Evolutionary conservation across 805 yeast species (phyloP).

Genomic region (Metschnikowia sp.): DNA sequence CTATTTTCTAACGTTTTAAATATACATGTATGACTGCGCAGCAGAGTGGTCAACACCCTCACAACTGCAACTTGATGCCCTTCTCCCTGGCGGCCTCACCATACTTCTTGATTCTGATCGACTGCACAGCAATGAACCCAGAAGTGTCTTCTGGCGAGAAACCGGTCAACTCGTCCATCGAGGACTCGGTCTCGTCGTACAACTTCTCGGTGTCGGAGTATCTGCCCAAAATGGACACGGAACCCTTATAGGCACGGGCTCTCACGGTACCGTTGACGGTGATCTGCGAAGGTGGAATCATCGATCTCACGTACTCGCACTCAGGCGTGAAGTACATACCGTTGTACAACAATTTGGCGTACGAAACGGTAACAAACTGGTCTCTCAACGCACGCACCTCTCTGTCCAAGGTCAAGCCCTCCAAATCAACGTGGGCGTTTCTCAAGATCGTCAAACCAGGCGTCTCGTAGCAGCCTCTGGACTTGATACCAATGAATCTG

Average conservation of each 20-base stretch:
- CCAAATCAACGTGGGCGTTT: constrained; percentile 91
- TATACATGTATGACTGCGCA: background rate
- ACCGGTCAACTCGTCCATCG: constrained; percentile 98
- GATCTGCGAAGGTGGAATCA: constrained; percentile 92
- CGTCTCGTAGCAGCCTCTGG: constrained; percentile 99
- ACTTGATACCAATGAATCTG: constrained; percentile 97
- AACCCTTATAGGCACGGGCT: constrained; percentile 90
- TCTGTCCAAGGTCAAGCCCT: constrained; percentile 95
- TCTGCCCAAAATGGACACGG: constrained; percentile 82
- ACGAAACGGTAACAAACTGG: constrained; percentile 88
- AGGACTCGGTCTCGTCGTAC: constrained; percentile 96
- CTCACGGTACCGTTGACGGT: constrained; percentile 97
- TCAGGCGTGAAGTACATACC: constrained; percentile 99
- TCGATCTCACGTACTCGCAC: constrained; percentile 89
- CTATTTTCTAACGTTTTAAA: background rate
- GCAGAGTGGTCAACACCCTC: constrained; percentile 14
- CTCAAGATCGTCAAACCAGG: constrained; percentile 96
- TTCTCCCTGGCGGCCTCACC: constrained; percentile 92
- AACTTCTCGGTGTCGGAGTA: constrained; percentile 92
- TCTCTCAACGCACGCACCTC: constrained; percentile 98
- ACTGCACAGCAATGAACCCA: constrained; percentile 97
- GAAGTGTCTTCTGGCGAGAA: constrained; percentile 96
- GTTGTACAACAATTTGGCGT: constrained; percentile 88
- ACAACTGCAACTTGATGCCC: constrained; percentile 51
- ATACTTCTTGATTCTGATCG: constrained; percentile 96